A percentile compares a stretch with the other conserved stretches of the same genome.
phyloP scores from a whole-genome alignment of 495 filamentous ascomycete species.

The Hypoxylon crocopeplum region DNA sequence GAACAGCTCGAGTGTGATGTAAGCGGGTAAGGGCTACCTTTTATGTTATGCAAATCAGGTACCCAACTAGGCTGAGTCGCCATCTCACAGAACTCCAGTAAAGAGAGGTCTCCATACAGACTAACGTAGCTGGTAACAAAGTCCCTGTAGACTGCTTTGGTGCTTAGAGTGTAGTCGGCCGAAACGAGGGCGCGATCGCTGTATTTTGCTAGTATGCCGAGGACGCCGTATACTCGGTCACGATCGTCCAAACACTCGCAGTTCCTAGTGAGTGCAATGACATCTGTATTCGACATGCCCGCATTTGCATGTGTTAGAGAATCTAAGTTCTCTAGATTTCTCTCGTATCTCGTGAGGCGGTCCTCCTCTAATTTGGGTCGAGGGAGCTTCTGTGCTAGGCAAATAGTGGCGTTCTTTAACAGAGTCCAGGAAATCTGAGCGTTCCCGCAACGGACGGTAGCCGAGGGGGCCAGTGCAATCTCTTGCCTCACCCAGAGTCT shows the following conservation, averaged over 20 bases:
- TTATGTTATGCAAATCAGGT: not conserved
- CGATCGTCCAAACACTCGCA: not conserved
- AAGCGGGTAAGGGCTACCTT: not conserved
- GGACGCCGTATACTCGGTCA: not conserved
- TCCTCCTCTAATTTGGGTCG: not conserved
- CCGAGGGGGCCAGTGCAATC: not conserved
- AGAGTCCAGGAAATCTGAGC: not conserved
- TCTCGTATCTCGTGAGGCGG: not conserved
- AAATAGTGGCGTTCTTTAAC: not conserved
- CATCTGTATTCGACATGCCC: not conserved
- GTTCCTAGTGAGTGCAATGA: not conserved
- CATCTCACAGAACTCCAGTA: not conserved
- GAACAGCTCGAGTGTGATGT: not conserved
- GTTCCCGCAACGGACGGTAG: not conserved
- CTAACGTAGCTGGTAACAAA: not conserved
- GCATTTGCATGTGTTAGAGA: not conserved
- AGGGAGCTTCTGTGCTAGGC: not conserved
- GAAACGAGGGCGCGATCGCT: not conserved
- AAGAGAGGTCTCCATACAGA: not conserved
- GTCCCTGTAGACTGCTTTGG: not conserved
- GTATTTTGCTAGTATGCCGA: not conserved
- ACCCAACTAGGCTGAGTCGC: not conserved
- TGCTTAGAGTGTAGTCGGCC: not conserved
- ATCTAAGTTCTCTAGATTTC: not conserved
- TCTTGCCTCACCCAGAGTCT: conserved; percentile 15